Conservation (phyloP, 768 basidiomycete species). For the Mrakia gelida region DNA sequence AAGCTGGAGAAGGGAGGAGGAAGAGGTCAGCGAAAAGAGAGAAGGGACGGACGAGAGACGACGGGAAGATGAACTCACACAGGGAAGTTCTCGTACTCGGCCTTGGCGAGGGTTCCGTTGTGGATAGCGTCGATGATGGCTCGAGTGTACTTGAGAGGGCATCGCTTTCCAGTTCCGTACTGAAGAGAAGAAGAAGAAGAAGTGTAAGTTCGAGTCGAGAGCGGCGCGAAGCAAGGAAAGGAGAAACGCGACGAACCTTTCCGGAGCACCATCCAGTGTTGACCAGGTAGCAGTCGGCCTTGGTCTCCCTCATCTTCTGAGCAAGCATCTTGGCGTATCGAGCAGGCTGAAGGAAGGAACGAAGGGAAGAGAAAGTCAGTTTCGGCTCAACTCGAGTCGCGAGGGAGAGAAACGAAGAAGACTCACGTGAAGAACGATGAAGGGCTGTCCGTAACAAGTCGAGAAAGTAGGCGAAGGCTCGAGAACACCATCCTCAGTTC, state of each 20-base stretch:
- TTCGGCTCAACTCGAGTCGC: too few species aligned
- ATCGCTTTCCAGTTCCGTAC: conserved; percentile 87
- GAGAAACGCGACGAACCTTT: conserved; percentile 46
- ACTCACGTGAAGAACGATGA: conserved; percentile 80
- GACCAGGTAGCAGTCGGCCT: conserved; percentile 95
- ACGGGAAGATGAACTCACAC: conserved; percentile 1
- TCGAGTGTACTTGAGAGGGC: conserved; percentile 92
- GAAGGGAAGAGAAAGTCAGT: conserved; percentile 61
- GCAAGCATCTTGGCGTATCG: conserved; percentile 98
- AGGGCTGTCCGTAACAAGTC: conserved; percentile 98
- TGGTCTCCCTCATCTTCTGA: conserved; percentile 80
- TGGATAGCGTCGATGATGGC: conserved; percentile 96
- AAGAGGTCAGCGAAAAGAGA: background rate
- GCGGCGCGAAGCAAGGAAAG: background rate
- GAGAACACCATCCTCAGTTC: conserved; percentile 94
- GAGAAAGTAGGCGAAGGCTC: conserved; percentile 99
- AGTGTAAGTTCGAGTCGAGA: background rate
- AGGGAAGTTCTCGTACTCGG: conserved; percentile 75
- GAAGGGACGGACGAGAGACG: background rate
- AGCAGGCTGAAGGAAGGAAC: conserved; percentile 69
- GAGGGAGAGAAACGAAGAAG: background rate
- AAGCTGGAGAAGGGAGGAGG: conserved; percentile 51
- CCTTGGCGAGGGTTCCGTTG: conserved; percentile 79
- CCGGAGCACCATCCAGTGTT: conserved; percentile 89
- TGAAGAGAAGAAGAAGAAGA: background rate